phyloP scores from a whole-genome alignment of 768 basidiomycete genomes.

The Rhizopogon roseolus region DNA sequence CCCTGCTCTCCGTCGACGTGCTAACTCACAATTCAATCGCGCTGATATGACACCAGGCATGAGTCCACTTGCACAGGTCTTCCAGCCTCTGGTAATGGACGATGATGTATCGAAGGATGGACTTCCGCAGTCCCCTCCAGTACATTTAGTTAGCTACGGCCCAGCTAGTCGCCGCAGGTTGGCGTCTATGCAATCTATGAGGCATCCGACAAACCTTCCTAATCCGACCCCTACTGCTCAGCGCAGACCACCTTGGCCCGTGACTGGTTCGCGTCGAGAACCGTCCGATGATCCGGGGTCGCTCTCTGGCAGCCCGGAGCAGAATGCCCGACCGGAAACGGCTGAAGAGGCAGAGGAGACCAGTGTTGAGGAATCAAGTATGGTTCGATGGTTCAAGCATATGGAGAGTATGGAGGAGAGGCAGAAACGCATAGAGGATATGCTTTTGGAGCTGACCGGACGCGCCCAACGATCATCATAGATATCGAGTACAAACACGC shows the following conservation, averaged over 20 bases:
- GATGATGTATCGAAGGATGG: conserved; percentile 36
- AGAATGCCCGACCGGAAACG: conserved; percentile 12
- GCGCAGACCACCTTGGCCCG: conserved; percentile 11
- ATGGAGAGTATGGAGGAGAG: conserved; percentile 37
- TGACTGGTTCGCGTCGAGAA: conserved; percentile 20
- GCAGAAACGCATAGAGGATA: conserved; percentile 45
- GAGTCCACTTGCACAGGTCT: conserved; percentile 74
- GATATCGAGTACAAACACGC: not conserved
- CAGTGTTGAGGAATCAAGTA: conserved; percentile 21
- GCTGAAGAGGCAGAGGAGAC: conserved; percentile 23
- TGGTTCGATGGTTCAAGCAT: conserved; percentile 25
- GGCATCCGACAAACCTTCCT: conserved; percentile 10
- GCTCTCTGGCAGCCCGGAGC: conserved; percentile 25
- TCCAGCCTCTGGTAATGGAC: conserved; percentile 59
- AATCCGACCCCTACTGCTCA: conserved; percentile 1
- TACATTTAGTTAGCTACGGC: conserved; percentile 31
- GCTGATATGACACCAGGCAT: conserved; percentile 31
- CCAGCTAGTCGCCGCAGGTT: conserved; percentile 35
- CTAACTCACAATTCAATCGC: conserved; percentile 14
- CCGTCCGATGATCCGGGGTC: conserved; percentile 5
- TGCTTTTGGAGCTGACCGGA: conserved; percentile 31
- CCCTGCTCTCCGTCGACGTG: conserved; percentile 13
- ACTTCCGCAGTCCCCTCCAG: conserved; percentile 9
- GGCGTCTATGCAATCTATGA: conserved; percentile 26
- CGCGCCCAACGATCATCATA: not conserved